Percentiles rank a stretch among this genome's conserved stretches.
Conservation (phyloP, 345 rosid genomes). For the Cardamine resedifolia region DNA sequence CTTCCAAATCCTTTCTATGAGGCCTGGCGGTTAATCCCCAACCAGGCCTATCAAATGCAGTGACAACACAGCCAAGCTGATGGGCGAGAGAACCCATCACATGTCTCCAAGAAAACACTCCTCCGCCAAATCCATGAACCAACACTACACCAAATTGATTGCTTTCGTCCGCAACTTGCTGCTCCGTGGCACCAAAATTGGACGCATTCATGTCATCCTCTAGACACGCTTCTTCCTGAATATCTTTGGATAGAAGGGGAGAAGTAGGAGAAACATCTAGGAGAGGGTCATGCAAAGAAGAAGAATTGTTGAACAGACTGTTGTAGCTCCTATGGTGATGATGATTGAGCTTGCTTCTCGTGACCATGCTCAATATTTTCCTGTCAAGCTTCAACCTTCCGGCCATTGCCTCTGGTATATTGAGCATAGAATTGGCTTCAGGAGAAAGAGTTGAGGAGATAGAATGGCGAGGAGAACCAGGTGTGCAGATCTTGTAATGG, state of each 20-base stretch:
- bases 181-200: constrained; percentile 40
- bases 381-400: constrained; percentile 72
- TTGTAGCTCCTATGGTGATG: constrained; percentile 72
- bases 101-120: constrained; percentile 98
- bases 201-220: constrained; percentile 38
- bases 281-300: constrained; percentile 74
- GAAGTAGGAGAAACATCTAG: constrained; percentile 60
- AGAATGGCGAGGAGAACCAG: constrained; percentile 56
- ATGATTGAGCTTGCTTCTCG: constrained; percentile 55
- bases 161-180: constrained; percentile 44
- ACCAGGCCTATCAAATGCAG: constrained; percentile 96
- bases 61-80: constrained; percentile 77
- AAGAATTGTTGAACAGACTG: constrained; percentile 65
- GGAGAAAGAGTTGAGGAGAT: constrained; percentile 45
- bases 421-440: constrained; percentile 44
- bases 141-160: constrained; percentile 70
- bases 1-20: constrained; percentile 74
- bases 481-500: constrained; percentile 81
- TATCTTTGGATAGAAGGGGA: constrained; percentile 55
- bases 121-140: constrained; percentile 98
- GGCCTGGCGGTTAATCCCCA: constrained; percentile 95
- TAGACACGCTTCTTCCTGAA: constrained; percentile 47
- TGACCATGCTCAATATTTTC: constrained; percentile 45
- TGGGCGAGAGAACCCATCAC: constrained; percentile 72
- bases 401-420: constrained; percentile 47